These are phyloP conservation scores for Keithomyces neogunnii DNA, from an alignment of 2,329 filamentous ascomycete species.

Conservation along the genomic window DNA sequence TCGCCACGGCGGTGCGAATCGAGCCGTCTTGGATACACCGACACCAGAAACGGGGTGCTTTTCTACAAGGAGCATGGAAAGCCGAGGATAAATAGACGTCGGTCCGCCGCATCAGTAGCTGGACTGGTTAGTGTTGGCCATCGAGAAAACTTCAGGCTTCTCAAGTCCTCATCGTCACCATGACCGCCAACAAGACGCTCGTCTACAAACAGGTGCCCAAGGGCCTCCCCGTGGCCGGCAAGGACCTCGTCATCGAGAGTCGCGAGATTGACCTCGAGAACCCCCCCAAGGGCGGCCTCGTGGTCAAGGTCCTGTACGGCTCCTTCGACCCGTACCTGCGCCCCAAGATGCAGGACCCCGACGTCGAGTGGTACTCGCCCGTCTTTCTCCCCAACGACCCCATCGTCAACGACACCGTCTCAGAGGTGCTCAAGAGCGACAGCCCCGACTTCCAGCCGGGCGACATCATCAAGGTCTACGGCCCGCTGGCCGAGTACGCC, in stretches of 20 bases:
- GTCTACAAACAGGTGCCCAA: conserved; percentile 63
- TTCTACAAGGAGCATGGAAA: no score
- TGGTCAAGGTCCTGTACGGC: conserved; percentile 63
- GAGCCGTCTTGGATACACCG: no score
- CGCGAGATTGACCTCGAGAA: conserved; percentile 58
- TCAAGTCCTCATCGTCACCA: conserved; percentile 9
- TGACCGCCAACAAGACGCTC: conserved; percentile 59
- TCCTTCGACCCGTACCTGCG: conserved; percentile 84
- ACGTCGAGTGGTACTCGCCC: conserved; percentile 49
- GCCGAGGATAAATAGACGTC: no score
- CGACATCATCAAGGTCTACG: conserved; percentile 51
- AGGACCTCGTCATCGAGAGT: conserved; percentile 61
- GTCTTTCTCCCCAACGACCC: conserved; percentile 51
- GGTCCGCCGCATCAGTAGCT: no score
- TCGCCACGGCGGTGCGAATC: no score
- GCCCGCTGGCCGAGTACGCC: conserved; percentile 64
- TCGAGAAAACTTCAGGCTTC: no score
- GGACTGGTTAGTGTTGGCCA: no score
- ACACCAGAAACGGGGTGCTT: no score
- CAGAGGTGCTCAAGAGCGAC: conserved; percentile 64
- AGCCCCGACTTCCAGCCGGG: conserved; percentile 53
- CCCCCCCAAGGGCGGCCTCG: conserved; percentile 52
- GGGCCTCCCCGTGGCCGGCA: conserved; percentile 58
- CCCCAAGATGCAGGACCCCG: conserved; percentile 62
- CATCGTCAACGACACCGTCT: conserved; percentile 55